Evolutionary conservation across 805 yeast species (phyloP), one percentile per base, ranked within the genome.

Genomic region (Monosporozyma aquatica): DNA sequence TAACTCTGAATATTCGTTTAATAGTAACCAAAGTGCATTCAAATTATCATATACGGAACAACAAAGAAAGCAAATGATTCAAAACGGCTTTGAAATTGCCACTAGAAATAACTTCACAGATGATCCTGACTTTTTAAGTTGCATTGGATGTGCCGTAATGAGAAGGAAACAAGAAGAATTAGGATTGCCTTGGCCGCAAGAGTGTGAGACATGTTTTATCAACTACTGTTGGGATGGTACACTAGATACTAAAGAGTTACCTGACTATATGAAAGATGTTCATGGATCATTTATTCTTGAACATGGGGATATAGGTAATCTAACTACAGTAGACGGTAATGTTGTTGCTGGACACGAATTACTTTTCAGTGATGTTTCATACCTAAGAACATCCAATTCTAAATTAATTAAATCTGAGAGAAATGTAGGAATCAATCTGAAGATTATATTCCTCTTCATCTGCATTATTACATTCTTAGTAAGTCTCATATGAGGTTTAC

Each of bases 71-170:
- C 67, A 71, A 0, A 73, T 86, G 69, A 74, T 86, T 44, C 61
- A 69, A 50, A 87, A 87, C 58, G 95, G 95, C 6, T 82, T 76
- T 56, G 85, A 83, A 52, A 71, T 75, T 13, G 74, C 80, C 10
- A 69, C 89, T 1, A 73, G 82, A 55, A 69, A 70, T 44, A 85
- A 84, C 58, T 63, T 76, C 29, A 80, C 94, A 11, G 56, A 79
- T 23, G 94, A 83, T 50, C 59, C 65, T 4, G 78, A 82, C 33
- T 86, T 84, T 79, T 66, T 75, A 32, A 72, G 78, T 4, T 86
- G 95, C 67, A 71, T 86, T 38, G 84, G 83, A 2, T 86, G 95
- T 69, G 95, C 94, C 8, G 72, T 86, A 36, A 70, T 85, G 43
- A 80, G 85, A 65, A 76, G 95, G 58, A 75, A 81, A 33, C 79